Percentiles rank a stretch among this genome's conserved stretches.
These are phyloP conservation scores for Cornus controversa DNA, from an alignment of 148 eudicot species.

Conservation along the genomic window DNA sequence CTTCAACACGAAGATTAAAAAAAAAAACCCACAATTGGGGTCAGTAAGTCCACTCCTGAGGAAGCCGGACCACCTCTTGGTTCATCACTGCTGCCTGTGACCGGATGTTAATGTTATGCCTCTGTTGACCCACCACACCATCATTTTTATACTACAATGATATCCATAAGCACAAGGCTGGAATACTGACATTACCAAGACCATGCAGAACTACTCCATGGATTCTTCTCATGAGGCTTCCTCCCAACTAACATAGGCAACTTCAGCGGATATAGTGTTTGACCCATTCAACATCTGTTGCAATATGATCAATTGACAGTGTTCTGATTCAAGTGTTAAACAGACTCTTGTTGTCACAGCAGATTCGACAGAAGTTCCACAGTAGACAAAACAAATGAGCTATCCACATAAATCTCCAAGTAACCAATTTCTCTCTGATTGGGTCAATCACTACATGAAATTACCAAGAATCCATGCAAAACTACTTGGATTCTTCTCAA, in stretches of 20 bases:
- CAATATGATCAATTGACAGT: neutral
- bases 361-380: neutral
- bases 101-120: neutral
- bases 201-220: conserved; percentile 11
- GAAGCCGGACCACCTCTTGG: neutral
- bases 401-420: too few relatives aligned
- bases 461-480: conserved; percentile 10
- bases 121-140: neutral
- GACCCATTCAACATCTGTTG: too few relatives aligned
- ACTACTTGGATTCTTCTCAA: conserved; percentile 5
- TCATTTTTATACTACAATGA: neutral
- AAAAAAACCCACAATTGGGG: neutral
- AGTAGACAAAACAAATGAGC: neutral
- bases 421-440: too few relatives aligned
- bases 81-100: neutral
- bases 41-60: conserved; percentile 63
- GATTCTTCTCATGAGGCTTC: conserved; percentile 11
- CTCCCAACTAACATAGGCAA: neutral
- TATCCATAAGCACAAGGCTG: neutral
- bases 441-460: neutral
- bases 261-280: neutral
- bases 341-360: neutral
- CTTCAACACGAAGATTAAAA: neutral
- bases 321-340: neutral
- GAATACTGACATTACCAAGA: conserved; percentile 12